Evolutionary conservation across 2,329 filamentous ascomycete genomes (phyloP).

Genomic region (Cladosporium sp.): DNA sequence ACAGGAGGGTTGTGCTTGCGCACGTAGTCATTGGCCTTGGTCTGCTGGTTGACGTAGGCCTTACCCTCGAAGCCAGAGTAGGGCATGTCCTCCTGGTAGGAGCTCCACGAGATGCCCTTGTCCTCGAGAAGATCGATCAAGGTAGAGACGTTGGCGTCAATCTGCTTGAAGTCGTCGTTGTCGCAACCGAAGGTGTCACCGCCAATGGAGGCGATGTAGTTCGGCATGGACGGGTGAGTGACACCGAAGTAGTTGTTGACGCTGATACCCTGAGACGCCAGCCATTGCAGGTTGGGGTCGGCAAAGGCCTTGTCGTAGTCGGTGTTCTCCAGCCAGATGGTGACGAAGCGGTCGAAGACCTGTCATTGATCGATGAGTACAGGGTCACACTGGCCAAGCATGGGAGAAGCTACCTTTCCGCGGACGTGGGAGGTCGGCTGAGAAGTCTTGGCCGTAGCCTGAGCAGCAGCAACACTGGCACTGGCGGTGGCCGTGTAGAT

Average conservation of each 20-base stretch:
- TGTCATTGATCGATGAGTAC: neutral
- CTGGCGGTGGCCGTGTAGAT: constrained; percentile 46
- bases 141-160: constrained; percentile 35
- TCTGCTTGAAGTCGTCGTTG: constrained; percentile 56
- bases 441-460: constrained; percentile 54
- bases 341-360: constrained; percentile 64
- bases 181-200: constrained; percentile 70
- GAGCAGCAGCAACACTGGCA: constrained; percentile 48
- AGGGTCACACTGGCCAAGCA: too few relatives aligned
- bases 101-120: constrained; percentile 42
- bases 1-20: constrained; percentile 70
- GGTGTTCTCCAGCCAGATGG: constrained; percentile 75
- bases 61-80: constrained; percentile 65
- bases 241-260: constrained; percentile 51
- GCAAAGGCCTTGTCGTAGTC: constrained; percentile 57
- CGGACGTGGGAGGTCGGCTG: constrained; percentile 59
- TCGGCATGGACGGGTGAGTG: constrained; percentile 59
- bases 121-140: constrained; percentile 39
- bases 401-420: constrained; percentile 43
- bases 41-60: constrained; percentile 58
- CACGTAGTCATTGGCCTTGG: constrained; percentile 67
- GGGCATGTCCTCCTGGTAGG: constrained; percentile 74
- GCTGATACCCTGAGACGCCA: constrained; percentile 52
- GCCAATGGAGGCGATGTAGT: constrained; percentile 63
- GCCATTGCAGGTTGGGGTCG: constrained; percentile 55